Base-by-base conservation (phyloP, 352 stramenopile genomes). In the Halophytophthora batemanensis region DNA sequence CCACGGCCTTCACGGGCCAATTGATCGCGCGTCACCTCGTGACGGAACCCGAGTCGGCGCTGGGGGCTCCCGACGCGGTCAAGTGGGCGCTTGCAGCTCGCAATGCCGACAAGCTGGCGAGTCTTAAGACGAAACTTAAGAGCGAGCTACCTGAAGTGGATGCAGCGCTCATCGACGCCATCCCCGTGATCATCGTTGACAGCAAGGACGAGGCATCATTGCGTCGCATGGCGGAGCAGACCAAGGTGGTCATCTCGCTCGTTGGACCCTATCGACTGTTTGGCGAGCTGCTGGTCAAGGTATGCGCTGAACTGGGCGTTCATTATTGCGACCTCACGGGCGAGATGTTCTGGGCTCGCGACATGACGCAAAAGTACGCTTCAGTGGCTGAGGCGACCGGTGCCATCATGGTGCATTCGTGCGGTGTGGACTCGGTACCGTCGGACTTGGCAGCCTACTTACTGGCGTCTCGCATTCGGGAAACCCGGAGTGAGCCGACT, bases 261-360 rank as follows among this genome's bases (percentile, higher is more conserved):
- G 86, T 77, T 8, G 87, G 86, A 0, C 89, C 88, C 12, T 97
- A 90, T 64, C 53, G 59, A 11, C 60, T 83, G 7, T 92, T 96
- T 53, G 81, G 82, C n/a, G 69, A 63, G 14, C 45, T 69, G 29
- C 66, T 97, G 21, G 74, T 97, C 7, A 61, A 85, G 37, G 53
- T 74, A 29, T 97, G 87, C 61, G 86, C 81, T 11, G 74, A 89
- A 46, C 75, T 81, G 54, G 87, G 88, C 29, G 87, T 88, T n/a
- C 69, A 96, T 65, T 96, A 96, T 71, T 85, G 69, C 39, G 89
- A 98, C 53, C 80, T 96, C 28, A 94, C 88, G 4, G 89, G 85
- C n/a, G 91, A 97, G 69, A 68, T 82, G 40, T 29, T 69, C 22
- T 97, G 87, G 87, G 77, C 79, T 6, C 61, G 76, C 28, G 41